Conservation (phyloP, 306 rosid genomes). For the Rosa chinensis region DNA sequence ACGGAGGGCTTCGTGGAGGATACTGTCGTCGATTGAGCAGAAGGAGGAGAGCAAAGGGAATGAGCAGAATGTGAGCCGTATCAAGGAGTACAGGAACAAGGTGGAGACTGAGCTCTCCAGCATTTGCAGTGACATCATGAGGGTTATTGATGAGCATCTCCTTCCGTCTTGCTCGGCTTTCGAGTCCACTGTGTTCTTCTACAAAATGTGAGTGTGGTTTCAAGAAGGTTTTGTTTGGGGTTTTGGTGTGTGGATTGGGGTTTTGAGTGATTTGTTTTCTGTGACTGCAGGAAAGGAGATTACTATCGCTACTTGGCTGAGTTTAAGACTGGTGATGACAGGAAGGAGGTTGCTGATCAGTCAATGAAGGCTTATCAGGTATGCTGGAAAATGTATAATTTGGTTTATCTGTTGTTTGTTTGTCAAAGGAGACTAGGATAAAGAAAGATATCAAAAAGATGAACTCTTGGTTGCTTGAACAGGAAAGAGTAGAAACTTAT, state of each 20-base stretch:
- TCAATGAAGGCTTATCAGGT: conserved; percentile 66
- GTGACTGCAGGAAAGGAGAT: conserved; percentile 57
- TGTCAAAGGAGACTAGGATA: background rate
- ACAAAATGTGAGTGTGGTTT: conserved; percentile 42
- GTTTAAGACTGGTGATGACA: conserved; percentile 44
- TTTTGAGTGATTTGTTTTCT: conserved; percentile 4
- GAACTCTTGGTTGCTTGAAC: background rate
- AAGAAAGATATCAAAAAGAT: background rate
- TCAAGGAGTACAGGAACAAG: conserved; percentile 49
- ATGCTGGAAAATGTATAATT: background rate
- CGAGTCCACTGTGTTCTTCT: conserved; percentile 43
- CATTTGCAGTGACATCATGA: conserved; percentile 54
- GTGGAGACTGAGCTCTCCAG: conserved; percentile 52
- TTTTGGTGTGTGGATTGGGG: background rate
- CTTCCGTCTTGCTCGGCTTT: conserved; percentile 10
- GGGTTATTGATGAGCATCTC: conserved; percentile 55
- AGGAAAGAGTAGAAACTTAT: background rate
- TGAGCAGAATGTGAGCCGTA: conserved; percentile 45
- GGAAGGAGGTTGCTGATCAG: conserved; percentile 61
- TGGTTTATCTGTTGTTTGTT: background rate
- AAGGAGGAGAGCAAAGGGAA: conserved; percentile 56
- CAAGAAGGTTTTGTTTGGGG: background rate
- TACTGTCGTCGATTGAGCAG: conserved; percentile 55
- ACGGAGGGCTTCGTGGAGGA: conserved; percentile 69
- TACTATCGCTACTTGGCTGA: conserved; percentile 56